Base-by-base conservation (phyloP, 2,329 filamentous ascomycete species). In the Diaporthe citriasiana region DNA sequence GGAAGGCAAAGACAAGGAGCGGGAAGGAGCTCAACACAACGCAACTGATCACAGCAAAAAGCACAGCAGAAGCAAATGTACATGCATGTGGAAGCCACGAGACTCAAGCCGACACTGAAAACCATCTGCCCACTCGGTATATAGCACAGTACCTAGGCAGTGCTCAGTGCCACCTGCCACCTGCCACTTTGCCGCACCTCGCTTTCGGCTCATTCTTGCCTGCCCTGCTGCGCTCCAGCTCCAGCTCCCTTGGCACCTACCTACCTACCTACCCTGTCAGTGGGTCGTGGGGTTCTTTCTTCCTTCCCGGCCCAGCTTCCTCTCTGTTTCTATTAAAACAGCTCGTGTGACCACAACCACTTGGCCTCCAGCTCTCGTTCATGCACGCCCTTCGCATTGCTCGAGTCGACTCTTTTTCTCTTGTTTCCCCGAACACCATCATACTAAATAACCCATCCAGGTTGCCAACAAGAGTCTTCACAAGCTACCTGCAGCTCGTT, bases 1-100 rank as follows among this genome's bases (percentile, higher is more conserved):
- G 30, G 60, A 50, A 33, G 9, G 57, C 38, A 33, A 38, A 27
- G 22, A 40, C 56, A 42, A n/a, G 19, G 65, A 30, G 40, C 35
- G 22, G 25, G n/a, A 22, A 35, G 50, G 38, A 73, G 72, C 40
- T 71, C 56, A 71, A 60, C 51, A 55, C 51, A 71, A 33, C 65
- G 42, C 30, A 60, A 33, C 59, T 15, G 25, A 63, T 45, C 17
- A 63, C 25, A 13, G 17, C 59, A 22, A 27, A 42, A 27, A 30
- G 55, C 55, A 38, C 10, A 57, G 53, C 45, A 57, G 5, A 42
- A 12, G 13, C 56, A 42, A 30, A 27, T 17, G 12, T 35, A 45
- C n/a, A 56, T 63, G 50, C 53, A 72, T 57, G 27, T 50, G 59
- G 71, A 59, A 56, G 71, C 68, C 74, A 73, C 71, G 66, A 73